Evolutionary conservation across 2,329 filamentous ascomycete genomes (phyloP).

Genomic region (Colletotrichum sojae): DNA sequence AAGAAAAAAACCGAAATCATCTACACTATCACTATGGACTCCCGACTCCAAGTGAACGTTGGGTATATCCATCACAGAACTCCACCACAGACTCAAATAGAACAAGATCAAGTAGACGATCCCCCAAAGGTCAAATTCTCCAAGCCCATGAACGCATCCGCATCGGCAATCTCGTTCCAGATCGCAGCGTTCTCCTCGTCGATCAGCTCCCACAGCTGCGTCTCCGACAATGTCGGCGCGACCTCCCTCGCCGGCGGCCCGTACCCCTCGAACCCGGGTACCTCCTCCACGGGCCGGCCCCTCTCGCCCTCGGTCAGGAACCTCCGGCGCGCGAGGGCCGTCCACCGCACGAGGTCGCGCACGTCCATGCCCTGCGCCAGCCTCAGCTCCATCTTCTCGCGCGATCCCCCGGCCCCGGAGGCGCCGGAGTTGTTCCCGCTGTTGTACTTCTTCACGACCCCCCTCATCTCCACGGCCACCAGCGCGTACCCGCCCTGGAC

Average conservation of each 20-base stretch:
- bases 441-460: too few relatives aligned
- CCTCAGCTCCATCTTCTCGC: slow-evolving; percentile 22
- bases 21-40: not conserved
- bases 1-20: not conserved
- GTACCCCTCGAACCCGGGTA: slow-evolving; percentile 28
- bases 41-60: not conserved
- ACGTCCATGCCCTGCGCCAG: slow-evolving; percentile 22
- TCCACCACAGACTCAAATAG: too few relatives aligned
- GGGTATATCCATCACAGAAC: too few relatives aligned
- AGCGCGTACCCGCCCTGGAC: not conserved
- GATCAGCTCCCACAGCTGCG: slow-evolving; percentile 17
- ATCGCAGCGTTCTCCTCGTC: not conserved
- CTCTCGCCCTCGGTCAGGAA: slow-evolving; percentile 8
- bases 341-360: slow-evolving; percentile 25
- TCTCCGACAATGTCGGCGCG: not conserved
- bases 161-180: too few relatives aligned
- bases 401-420: not conserved
- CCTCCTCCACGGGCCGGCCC: not conserved
- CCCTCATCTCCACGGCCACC: too few relatives aligned
- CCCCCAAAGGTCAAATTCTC: too few relatives aligned
- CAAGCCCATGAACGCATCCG: too few relatives aligned
- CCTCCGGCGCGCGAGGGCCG: slow-evolving; percentile 6
- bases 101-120: too few relatives aligned
- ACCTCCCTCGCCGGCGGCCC: slow-evolving; percentile 6
- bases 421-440: not conserved